A percentile compares a stretch with the other conserved stretches of the same genome.
Conservation (phyloP, 345 rosid species). For the Citrus inodora region DNA sequence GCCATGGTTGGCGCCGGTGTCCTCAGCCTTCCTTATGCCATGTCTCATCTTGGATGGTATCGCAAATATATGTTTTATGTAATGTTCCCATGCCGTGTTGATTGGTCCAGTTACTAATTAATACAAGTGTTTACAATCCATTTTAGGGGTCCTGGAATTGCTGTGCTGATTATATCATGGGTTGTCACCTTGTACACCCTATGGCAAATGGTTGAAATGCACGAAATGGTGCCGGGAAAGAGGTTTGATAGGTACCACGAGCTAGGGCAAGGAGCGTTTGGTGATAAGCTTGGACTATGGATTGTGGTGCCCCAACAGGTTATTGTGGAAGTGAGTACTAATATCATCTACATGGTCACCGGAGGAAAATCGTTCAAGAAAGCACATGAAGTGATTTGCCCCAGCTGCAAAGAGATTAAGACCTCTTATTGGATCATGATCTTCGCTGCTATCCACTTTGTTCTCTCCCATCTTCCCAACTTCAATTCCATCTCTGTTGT, state of each 20-base stretch:
- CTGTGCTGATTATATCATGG: conserved; percentile 58
- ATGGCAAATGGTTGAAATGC: conserved; percentile 97
- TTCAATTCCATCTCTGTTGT: conserved; percentile 59
- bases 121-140: not conserved
- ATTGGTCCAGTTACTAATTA: not conserved
- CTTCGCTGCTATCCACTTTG: conserved; percentile 63
- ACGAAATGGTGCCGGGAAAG: conserved; percentile 72
- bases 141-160: conserved; percentile 72
- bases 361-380: conserved; percentile 85
- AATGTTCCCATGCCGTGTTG: too few relatives aligned
- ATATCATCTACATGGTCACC: conserved; percentile 77
- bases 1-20: conserved; percentile 96
- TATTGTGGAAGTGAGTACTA: conserved; percentile 57
- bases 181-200: conserved; percentile 63
- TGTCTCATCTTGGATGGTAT: conserved; percentile 84
- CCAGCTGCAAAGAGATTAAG: conserved; percentile 42
- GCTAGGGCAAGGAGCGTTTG: conserved; percentile 70
- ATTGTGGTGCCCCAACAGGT: conserved; percentile 81
- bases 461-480: conserved; percentile 73
- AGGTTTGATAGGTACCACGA: conserved; percentile 82
- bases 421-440: conserved; percentile 66
- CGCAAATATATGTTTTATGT: too few relatives aligned
- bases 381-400: conserved; percentile 51
- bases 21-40: conserved; percentile 82
- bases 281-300: conserved; percentile 77